Percentiles rank a stretch among this genome's conserved stretches.
Conservation (phyloP, 192 early-diverging fungal species). For the Lunasporangiospora selenospora region DNA sequence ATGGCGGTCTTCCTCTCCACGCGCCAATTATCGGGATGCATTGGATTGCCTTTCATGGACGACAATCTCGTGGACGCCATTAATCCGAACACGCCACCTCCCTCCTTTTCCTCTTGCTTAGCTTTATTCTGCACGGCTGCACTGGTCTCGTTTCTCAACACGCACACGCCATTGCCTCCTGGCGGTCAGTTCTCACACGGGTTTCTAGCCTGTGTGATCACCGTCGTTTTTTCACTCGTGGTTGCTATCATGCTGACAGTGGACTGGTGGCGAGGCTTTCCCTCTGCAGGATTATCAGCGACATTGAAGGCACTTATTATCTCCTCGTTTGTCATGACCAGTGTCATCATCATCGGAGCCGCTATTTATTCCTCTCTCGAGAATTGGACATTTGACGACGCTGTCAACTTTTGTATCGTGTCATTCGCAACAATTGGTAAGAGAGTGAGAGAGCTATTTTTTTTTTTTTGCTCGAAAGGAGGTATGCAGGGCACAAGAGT, state of each 20-base stretch:
- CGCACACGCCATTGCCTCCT: conserved; percentile 2
- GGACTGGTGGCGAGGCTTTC: conserved; percentile 42
- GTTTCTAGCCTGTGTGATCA: conserved; percentile 44
- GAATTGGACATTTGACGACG: conserved; percentile 31
- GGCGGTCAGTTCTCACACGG: conserved; percentile 37
- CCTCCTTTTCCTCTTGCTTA: no score
- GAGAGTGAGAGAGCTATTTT: background rate
- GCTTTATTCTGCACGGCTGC: conserved; percentile 23
- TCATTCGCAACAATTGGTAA: conserved; percentile 41
- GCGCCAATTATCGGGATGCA: no score
- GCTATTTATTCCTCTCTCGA: conserved; percentile 23
- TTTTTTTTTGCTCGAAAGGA: no score
- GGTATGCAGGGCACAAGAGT: no score
- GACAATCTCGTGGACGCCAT: no score
- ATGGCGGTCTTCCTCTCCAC: no score
- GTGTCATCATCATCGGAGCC: conserved; percentile 26
- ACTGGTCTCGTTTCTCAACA: conserved; percentile 6
- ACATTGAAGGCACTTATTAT: conserved; percentile 32
- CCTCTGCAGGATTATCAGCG: conserved; percentile 25
- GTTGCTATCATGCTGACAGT: conserved; percentile 19
- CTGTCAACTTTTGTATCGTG: conserved; percentile 46
- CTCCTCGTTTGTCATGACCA: conserved; percentile 40
- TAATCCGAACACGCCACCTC: no score
- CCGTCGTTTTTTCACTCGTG: conserved; percentile 17
- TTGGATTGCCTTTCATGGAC: no score